Percentiles rank a stretch among this genome's conserved stretches.
Conservation (phyloP, 192 early-diverging fungal genomes). For the Coemansia sp. region DNA sequence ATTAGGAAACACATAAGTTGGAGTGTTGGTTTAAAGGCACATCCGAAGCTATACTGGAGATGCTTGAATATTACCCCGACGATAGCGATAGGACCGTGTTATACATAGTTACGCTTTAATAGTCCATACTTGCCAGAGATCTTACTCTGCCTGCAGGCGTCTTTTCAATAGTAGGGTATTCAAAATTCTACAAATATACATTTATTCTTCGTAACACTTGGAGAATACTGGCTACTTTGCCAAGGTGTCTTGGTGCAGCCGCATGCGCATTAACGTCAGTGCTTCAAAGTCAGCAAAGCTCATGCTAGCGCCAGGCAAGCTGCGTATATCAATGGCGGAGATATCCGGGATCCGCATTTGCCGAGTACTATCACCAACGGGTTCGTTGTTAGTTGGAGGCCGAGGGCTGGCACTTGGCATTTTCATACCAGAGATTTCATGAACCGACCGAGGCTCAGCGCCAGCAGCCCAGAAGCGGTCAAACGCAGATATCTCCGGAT, state of each 20-base stretch:
- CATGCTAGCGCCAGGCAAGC: constrained; percentile 32
- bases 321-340: constrained; percentile 28
- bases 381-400: background rate
- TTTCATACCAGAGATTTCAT: background rate
- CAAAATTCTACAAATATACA: background rate
- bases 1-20: too few relatives aligned
- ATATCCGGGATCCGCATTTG: constrained; percentile 20
- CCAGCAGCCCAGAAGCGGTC: constrained; percentile 37
- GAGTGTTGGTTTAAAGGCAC: too few relatives aligned
- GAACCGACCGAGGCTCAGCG: constrained; percentile 30
- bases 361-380: background rate
- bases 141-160: too few relatives aligned
- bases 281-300: constrained; percentile 47
- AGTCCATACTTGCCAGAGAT: too few relatives aligned
- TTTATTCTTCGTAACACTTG: too few relatives aligned
- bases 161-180: background rate
- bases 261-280: constrained; percentile 53
- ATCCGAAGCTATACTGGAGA: too few relatives aligned
- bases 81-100: background rate
- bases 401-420: background rate
- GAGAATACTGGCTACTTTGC: background rate
- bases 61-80: too few relatives aligned
- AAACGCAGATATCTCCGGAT: constrained; percentile 14
- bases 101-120: background rate
- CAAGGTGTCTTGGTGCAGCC: constrained; percentile 14